Base-by-base conservation (phyloP, 257 asterid genomes). In the Plantago major region DNA sequence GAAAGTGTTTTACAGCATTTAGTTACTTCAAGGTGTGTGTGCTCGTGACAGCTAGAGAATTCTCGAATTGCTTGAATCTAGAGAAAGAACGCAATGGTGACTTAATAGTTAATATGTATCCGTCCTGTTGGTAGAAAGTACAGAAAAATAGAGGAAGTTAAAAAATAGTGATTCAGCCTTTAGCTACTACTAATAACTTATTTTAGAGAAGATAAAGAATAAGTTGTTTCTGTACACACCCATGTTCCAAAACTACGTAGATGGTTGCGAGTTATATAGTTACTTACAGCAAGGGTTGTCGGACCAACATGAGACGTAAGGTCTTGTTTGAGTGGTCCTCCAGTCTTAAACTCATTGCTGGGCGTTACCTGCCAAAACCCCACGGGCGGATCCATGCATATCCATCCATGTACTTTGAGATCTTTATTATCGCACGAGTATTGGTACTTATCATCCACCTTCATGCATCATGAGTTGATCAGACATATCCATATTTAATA, bases 241-340 rank as follows among this genome's bases (percentile, higher is more conserved):
- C 1, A 22, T 22, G 2, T 22, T 22, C 26, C 26, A 22, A 22
- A 1, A 22, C 2, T 22, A 2, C 26, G 26, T 22, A 22, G n/a
- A 22, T 22, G 26, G 26, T 22, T 22, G 26, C 26, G 2, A 22
- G 26, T 22, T 22, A 22, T 7, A 38, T 46, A 26, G 4, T 5
- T 40, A 62, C 87, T 55, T 74, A 87, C 94, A 10, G 86, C 82
- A 10, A 85, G 83, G 57, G 88, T 79, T 3, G 72, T 78, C 30
- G 95, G 96, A 59, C 96, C 96, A 3, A 88, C 96, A 48, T 88
- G 96, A 18, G 92, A 81, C 0, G 94, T 77, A 58, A 88, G 96
- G 54, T 88, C 89, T 58, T 88, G 95, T 60, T 88, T 88, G 58
- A 78, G 49, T 52, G 95, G 88, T 18, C 96, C 92, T 8, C 96